Base-by-base conservation (phyloP, 768 basidiomycete genomes). In the Candolleomyces efflorescens region DNA sequence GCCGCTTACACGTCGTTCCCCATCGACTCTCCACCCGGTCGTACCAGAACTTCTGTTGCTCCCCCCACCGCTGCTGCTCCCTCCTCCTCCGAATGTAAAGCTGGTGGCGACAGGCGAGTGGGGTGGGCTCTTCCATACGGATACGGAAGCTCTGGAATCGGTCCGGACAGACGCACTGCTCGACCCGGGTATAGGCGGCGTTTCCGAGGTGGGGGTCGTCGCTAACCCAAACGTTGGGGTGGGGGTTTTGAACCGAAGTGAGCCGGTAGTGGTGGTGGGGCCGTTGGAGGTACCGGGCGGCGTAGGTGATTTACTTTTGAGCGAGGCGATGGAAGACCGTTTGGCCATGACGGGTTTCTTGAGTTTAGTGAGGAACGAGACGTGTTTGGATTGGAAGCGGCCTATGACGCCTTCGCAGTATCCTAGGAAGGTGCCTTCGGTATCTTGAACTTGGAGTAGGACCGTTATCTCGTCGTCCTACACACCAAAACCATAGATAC, bases 401-500 rank as follows among this genome's bases (percentile, higher is more conserved):
- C 92, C 92, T 2, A 94, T 88, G 53, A 94, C 89, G 53, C 87
- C 92, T 72, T 94, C 92, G 65, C 92, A 94, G 62, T 86, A 89
- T 3, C 92, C 92, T 90, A 15, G 22, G 43, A 43, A 23, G 32
- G 27, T 6, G 17, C 77, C 82, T 0, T 82, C 78, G 24, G 73
- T 66, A 4, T 82, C 81, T 0, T 77, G 70, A 2, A 92, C 63
- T 55, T 90, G 89, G 80, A 90, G 83, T 27, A 94, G 69, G 0
- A 94, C 90, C 0, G 79, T 82, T 48, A 94, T 89, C 66, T 89
- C 84, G 63, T 94, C 92, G 57, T 84, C 86, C 90, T 93, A 61
- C 44, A 51, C 36, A 49, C 53, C 11, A 22, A 22, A 18, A 45
- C 27, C 63, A 52, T 38, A 32, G n/a, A n/a, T n/a, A n/a, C n/a